Evolutionary conservation across 176 grass and related monocot species (phyloP), one percentile per base, ranked within the genome.

Genomic region (Avena insularis): DNA sequence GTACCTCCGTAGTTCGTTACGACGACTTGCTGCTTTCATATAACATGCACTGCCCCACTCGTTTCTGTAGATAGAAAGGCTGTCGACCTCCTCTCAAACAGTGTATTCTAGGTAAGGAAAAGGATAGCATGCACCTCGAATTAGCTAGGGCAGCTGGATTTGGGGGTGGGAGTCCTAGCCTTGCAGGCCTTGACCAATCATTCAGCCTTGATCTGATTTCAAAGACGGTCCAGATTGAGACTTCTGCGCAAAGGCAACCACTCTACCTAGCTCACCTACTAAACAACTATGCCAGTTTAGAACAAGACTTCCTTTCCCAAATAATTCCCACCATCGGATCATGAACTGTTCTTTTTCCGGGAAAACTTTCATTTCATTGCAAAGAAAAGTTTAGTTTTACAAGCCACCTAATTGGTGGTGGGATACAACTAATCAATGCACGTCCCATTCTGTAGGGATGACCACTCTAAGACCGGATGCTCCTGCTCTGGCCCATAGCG

Each of bases 11-110:
- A 40, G 25, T 80, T 25, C 38, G 38, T 82, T 76, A 73, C 12
- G 47, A 73, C 19, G 58, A 55, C 31, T 54, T 12, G 60, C 15
- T 66, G 70, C 70, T 87, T 66, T 65, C 69, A 19, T 75, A 20
- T 8, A 50, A 27, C 25, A 40, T 62, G 27, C 66, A 6, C 74
- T 25, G 68, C 40, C 68, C 79, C 15, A 35, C 20, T 79, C 12
- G 84, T 50, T 65, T 29, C 50, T 15, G 65, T 49, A 80, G 64
- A 35, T 15, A 45, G 50, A 27, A 38, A 53, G 66, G 55, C 45
- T 73, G 25, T 38, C 66, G 23, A 43, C 10, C 17, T 49, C 12
- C 25, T 50, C 71, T 53, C 56, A 76, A 33, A 58, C 45, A 87
- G 68, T 36, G 25, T 29, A 47, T 65, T 65, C n/a, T 76, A 12